Evolutionary conservation across 1,284 basidiomycete species (phyloP).

Genomic region (Apiotrichum akiyoshidainum): DNA sequence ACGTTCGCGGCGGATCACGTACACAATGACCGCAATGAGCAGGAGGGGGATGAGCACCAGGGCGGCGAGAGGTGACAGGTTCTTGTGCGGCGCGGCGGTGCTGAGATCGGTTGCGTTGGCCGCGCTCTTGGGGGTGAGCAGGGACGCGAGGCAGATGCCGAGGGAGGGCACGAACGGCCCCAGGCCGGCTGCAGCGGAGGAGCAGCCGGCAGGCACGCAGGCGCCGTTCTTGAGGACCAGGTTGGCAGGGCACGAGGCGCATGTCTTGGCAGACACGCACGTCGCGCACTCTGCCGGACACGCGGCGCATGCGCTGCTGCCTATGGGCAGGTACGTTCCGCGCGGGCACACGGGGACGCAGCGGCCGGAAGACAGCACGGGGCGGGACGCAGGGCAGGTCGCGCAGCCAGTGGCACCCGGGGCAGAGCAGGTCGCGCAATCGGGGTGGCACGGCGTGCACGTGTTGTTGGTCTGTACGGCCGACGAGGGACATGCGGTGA

Average conservation of each 20-base stretch:
- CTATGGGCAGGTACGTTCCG: slow-evolving; percentile 40
- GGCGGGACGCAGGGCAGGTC: slow-evolving; percentile 43
- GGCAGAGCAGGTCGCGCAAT: slow-evolving; percentile 48
- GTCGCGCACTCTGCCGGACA: slow-evolving; percentile 45
- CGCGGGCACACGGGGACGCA: slow-evolving; percentile 46
- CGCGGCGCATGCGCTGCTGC: slow-evolving; percentile 30
- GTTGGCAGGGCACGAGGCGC: slow-evolving; percentile 45
- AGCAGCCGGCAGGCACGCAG: slow-evolving; percentile 27
- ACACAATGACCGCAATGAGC: slow-evolving; percentile 19
- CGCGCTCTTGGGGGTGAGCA: slow-evolving; percentile 24
- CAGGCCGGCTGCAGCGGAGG: slow-evolving; percentile 30
- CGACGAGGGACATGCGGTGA: slow-evolving; percentile 41
- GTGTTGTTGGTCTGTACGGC: slow-evolving; percentile 35
- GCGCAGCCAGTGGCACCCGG: slow-evolving; percentile 29
- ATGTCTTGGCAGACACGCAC: slow-evolving; percentile 36
- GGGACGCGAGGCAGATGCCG: slow-evolving; percentile 45
- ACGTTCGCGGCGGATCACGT: slow-evolving; percentile 33
- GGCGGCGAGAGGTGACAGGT: slow-evolving; percentile 21
- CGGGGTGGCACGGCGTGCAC: slow-evolving; percentile 48
- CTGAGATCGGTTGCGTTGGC: too few species aligned
- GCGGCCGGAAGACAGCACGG: slow-evolving; percentile 41
- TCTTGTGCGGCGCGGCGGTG: slow-evolving; percentile 1
- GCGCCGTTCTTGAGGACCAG: slow-evolving; percentile 36
- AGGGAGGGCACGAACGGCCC: slow-evolving; percentile 34
- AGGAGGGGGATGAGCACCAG: slow-evolving; percentile 27